Conservation (phyloP, 106 monocot species). For the Dioscorea alata region DNA sequence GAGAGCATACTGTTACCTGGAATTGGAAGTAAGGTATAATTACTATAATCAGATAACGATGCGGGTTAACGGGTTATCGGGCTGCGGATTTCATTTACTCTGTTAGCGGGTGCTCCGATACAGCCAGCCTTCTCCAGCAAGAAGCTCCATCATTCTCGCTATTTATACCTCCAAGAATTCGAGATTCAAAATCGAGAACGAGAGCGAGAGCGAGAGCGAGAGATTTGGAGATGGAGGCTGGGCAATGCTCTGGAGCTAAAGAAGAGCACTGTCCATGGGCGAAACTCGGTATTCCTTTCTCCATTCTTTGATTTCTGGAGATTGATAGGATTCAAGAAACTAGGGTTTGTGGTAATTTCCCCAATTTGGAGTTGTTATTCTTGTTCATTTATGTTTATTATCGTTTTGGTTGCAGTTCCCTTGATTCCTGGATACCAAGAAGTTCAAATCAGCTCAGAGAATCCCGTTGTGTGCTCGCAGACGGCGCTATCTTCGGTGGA, state of each 20-base stretch:
- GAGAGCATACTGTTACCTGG: too few relatives aligned
- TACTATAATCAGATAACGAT: too few relatives aligned
- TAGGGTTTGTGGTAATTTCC: too few relatives aligned
- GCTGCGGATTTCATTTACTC: too few relatives aligned
- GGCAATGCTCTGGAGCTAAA: slow-evolving; percentile 2
- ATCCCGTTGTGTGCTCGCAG: not conserved
- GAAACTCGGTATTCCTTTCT: not conserved
- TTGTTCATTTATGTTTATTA: not conserved
- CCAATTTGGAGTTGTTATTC: not conserved
- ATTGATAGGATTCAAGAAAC: not conserved
- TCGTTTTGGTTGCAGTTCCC: slow-evolving; percentile 2
- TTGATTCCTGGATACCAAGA: not conserved
- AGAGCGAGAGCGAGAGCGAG: too few relatives aligned
- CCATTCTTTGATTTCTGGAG: not conserved
- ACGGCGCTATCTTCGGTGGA: not conserved
- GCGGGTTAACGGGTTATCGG: too few relatives aligned
- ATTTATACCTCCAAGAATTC: not conserved
- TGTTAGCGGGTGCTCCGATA: too few relatives aligned
- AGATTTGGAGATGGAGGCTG: not conserved
- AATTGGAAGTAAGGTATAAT: too few relatives aligned
- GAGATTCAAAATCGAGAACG: not conserved
- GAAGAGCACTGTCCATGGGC: not conserved
- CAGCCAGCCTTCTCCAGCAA: too few relatives aligned
- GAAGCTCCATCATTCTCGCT: not conserved
- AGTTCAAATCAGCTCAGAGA: not conserved